These are phyloP conservation scores for Scutellaria galericulata DNA, from an alignment of 257 asterid species.

Conservation along the genomic window DNA sequence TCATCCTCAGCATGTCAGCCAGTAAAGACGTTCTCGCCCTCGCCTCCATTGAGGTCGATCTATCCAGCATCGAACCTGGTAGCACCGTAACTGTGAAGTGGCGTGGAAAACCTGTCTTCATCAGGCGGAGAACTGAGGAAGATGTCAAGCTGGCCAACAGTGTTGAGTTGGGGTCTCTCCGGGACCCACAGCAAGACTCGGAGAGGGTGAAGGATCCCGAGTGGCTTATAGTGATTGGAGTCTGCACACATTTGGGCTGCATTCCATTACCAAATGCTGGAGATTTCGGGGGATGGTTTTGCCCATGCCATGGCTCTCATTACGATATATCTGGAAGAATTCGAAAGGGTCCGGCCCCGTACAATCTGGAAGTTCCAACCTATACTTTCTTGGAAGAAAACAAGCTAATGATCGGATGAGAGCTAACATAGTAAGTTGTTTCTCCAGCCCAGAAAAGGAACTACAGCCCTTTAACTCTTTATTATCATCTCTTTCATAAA, in stretches of 20 bases:
- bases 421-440: background rate
- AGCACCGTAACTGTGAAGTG: slow-evolving; percentile 70
- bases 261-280: slow-evolving; percentile 81
- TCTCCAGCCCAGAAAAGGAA: background rate
- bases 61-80: slow-evolving; percentile 68
- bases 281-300: slow-evolving; percentile 83
- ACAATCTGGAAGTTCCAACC: slow-evolving; percentile 71
- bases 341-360: slow-evolving; percentile 78
- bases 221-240: slow-evolving; percentile 72
- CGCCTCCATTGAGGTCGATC: slow-evolving; percentile 73
- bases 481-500: background rate
- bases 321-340: slow-evolving; percentile 76
- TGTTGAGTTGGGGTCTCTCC: slow-evolving; percentile 58
- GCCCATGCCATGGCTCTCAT: slow-evolving; percentile 80
- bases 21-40: slow-evolving; percentile 72
- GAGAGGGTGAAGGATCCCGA: slow-evolving; percentile 68
- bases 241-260: slow-evolving; percentile 77
- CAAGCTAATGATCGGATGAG: slow-evolving; percentile 61
- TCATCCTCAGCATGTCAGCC: slow-evolving; percentile 76
- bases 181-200: slow-evolving; percentile 74
- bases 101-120: slow-evolving; percentile 83
- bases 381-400: slow-evolving; percentile 65
- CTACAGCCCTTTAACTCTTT: background rate
- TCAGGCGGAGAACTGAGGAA: slow-evolving; percentile 60
- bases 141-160: slow-evolving; percentile 65